Conservation (phyloP, 169 alveolate species). For the Babesia divergens region DNA sequence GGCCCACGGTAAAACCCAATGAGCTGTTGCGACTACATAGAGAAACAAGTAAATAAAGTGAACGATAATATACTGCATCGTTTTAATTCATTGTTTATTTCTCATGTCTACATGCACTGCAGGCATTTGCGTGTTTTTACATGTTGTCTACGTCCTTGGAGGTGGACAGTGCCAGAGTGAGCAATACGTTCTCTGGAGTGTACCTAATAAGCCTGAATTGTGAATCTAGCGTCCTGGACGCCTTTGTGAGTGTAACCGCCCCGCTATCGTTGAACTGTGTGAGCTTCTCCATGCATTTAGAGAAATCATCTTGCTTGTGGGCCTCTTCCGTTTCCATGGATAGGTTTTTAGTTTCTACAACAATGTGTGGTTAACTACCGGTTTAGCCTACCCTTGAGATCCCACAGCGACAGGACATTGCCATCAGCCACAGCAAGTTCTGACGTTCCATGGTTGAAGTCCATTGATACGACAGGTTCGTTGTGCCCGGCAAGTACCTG, state of each 20-base stretch:
- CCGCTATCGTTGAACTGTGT: conserved; percentile 22
- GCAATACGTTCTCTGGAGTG: conserved; percentile 65
- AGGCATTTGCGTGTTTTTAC: too few species aligned
- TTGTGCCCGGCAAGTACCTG: conserved; percentile 42
- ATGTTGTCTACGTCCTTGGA: conserved; percentile 1
- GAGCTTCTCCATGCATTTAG: background rate
- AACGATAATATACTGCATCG: too few species aligned
- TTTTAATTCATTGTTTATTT: too few species aligned
- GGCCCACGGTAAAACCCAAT: too few species aligned
- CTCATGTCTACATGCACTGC: too few species aligned
- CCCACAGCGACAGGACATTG: conserved; percentile 47
- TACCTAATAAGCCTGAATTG: conserved; percentile 7
- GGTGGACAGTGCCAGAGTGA: conserved; percentile 54
- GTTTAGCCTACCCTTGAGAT: conserved; percentile 18
- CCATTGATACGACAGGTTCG: conserved; percentile 25
- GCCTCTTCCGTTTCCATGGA: background rate
- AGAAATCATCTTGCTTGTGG: background rate
- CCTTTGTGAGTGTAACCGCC: conserved; percentile 12
- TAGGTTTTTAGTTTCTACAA: conserved; percentile 7
- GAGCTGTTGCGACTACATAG: too few species aligned
- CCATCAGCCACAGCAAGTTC: conserved; percentile 34
- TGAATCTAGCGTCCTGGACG: conserved; percentile 24
- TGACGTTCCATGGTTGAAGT: conserved; percentile 42
- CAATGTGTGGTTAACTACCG: background rate
- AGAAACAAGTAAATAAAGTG: too few species aligned